Conservation (phyloP, 306 rosid genomes). For the Mucuna pruriens region DNA sequence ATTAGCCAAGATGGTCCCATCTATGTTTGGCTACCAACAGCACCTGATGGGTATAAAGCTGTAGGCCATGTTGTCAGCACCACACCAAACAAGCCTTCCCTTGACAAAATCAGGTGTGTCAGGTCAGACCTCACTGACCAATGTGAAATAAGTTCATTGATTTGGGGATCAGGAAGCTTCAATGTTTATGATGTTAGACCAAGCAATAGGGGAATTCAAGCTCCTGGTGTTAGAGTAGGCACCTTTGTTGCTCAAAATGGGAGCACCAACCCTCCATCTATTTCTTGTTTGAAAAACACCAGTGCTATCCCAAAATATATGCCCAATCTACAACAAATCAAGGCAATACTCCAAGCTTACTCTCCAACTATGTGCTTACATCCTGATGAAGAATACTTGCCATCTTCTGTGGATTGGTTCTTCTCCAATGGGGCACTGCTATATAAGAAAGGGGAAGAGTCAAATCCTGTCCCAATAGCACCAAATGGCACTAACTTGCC, state of each 20-base stretch:
- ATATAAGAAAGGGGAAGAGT: conserved; percentile 52
- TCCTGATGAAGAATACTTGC: conserved; percentile 65
- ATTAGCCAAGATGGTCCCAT: not conserved
- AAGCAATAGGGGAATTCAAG: not conserved
- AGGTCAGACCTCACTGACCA: conserved; percentile 69
- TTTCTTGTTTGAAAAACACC: conserved; percentile 31
- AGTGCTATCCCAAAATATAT: conserved; percentile 40
- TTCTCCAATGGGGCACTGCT: conserved; percentile 70
- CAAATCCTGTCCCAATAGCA: conserved; percentile 57
- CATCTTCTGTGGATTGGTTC: conserved; percentile 75
- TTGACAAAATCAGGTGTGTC: conserved; percentile 63
- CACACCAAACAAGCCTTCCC: conserved; percentile 62
- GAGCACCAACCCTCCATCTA: conserved; percentile 2
- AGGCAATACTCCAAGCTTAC: conserved; percentile 54
- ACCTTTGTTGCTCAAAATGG: conserved; percentile 55
- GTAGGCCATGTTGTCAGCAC: conserved; percentile 65
- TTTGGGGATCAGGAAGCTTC: conserved; percentile 67
- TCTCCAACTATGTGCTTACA: conserved; percentile 66
- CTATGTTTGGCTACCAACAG: conserved; percentile 10
- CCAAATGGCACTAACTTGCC: conserved; percentile 71
- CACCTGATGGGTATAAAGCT: conserved; percentile 7
- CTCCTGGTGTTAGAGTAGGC: conserved; percentile 57
- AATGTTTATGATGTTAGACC: conserved; percentile 45
- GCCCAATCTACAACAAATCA: conserved; percentile 66
- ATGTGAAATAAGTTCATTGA: conserved; percentile 55